phyloP scores from a whole-genome alignment of 345 rosid species.

The Aurinia saxatilis region DNA sequence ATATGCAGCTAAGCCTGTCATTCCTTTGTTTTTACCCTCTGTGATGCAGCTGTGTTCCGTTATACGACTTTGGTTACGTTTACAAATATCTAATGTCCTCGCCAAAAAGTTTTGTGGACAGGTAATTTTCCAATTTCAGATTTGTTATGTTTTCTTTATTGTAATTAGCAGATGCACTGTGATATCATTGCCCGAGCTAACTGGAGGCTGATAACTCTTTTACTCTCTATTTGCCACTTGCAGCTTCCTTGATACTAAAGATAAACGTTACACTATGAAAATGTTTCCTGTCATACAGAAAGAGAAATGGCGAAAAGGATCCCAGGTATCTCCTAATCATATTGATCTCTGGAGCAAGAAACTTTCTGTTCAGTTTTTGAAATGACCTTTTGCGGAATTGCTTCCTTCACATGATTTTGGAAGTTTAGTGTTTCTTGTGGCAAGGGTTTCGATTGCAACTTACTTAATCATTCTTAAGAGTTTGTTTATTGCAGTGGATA shows the following conservation, averaged over 20 bases:
- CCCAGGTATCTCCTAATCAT: no score
- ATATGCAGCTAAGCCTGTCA: not conserved
- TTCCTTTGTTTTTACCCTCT: not conserved
- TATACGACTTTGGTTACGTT: constrained; percentile 75
- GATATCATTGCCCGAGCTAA: not conserved
- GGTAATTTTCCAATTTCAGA: constrained; percentile 54
- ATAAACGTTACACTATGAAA: no score
- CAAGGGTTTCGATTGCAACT: not conserved
- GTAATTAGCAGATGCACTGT: not conserved
- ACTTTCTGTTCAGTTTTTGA: not conserved
- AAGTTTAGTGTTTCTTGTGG: not conserved
- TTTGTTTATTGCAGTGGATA: constrained; percentile 62
- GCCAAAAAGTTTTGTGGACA: constrained; percentile 82
- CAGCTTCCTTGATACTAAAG: no score
- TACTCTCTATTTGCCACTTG: constrained; percentile 42
- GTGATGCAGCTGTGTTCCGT: constrained; percentile 79
- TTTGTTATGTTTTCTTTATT: constrained; percentile 18
- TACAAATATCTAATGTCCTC: constrained; percentile 79
- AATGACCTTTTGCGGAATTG: not conserved
- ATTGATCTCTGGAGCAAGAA: not conserved
- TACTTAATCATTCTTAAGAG: not conserved
- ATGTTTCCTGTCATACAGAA: no score
- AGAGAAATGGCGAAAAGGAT: no score
- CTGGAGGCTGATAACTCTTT: not conserved
- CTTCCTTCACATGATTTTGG: not conserved